Percentiles rank a stretch among this genome's conserved stretches.
These are phyloP conservation scores for Bipolaris gigantea DNA, from an alignment of 2,329 filamentous ascomycete species.

Conservation along the genomic window DNA sequence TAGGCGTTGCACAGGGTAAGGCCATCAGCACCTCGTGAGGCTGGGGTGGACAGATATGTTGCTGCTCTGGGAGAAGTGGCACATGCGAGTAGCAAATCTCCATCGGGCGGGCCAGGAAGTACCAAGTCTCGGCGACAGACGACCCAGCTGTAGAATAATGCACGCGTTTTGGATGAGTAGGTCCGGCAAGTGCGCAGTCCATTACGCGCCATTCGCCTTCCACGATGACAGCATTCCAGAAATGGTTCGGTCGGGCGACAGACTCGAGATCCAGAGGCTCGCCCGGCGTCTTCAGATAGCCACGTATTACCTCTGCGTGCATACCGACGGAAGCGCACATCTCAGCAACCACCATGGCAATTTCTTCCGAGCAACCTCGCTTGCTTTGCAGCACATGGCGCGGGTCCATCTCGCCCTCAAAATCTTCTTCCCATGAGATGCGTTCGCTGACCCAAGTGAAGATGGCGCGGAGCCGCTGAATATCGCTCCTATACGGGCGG, in stretches of 20 bases:
- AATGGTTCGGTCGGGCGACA: slow-evolving; percentile 89
- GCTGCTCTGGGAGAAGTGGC: slow-evolving; percentile 81
- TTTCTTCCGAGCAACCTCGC: slow-evolving; percentile 84
- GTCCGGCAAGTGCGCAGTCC: slow-evolving; percentile 88
- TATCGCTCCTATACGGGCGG: slow-evolving; percentile 89
- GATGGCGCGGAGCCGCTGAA: slow-evolving; percentile 88
- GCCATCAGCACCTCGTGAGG: slow-evolving; percentile 83
- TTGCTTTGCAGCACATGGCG: slow-evolving; percentile 81
- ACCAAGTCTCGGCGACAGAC: slow-evolving; percentile 80
- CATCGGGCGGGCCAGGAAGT: slow-evolving; percentile 85
- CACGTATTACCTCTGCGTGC: slow-evolving; percentile 81
- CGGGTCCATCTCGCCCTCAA: slow-evolving; percentile 81
- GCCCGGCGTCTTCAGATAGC: slow-evolving; percentile 88
- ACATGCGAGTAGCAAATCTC: slow-evolving; percentile 97
- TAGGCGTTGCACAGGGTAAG: slow-evolving; percentile 80
- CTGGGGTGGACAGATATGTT: slow-evolving; percentile 89
- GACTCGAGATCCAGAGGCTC: slow-evolving; percentile 74
- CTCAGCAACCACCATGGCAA: slow-evolving; percentile 82
- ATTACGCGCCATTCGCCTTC: slow-evolving; percentile 97
- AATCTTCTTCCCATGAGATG: slow-evolving; percentile 92
- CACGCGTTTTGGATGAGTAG: slow-evolving; percentile 79
- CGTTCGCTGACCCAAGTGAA: slow-evolving; percentile 98
- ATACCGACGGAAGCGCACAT: slow-evolving; percentile 93
- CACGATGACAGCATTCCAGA: slow-evolving; percentile 93
- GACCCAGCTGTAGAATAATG: slow-evolving; percentile 74